Conservation (phyloP, 2,329 filamentous ascomycete species). For the Trichoderma sp. region DNA sequence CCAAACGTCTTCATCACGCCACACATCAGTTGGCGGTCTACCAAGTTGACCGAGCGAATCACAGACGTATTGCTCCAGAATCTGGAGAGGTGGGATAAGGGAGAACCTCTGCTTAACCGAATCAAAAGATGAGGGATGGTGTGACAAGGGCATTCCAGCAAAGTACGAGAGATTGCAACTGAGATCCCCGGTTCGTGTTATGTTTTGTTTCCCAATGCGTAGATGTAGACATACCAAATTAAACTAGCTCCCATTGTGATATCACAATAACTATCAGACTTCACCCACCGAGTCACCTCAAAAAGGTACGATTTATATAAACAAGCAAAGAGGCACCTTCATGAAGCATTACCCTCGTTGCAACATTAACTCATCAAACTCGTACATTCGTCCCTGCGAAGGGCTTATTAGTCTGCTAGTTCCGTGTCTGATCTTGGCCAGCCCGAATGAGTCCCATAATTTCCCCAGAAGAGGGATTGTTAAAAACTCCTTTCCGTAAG, state of each 20-base stretch:
- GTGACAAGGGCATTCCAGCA: neutral
- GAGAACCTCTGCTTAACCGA: slow-evolving; percentile 24
- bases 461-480: neutral
- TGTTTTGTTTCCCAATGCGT: neutral
- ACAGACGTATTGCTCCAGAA: slow-evolving; percentile 16
- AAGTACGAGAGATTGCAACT: neutral
- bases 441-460: neutral
- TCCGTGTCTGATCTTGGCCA: neutral
- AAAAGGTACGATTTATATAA: neutral
- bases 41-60: slow-evolving; percentile 28
- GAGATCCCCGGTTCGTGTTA: neutral
- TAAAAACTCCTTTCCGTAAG: neutral
- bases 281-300: neutral
- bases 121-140: slow-evolving; percentile 20
- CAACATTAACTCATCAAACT: slow-evolving; percentile 12
- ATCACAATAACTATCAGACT: neutral
- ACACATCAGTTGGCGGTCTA: slow-evolving; percentile 37
- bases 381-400: slow-evolving; percentile 18
- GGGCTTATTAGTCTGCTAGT: slow-evolving; percentile 15
- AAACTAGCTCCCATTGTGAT: neutral
- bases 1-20: slow-evolving; percentile 59
- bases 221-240: neutral
- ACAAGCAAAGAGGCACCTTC: neutral
- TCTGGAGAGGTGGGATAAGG: slow-evolving; percentile 13
- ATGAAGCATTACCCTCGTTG: neutral